Evolutionary conservation across 192 early-diverging fungal genomes (phyloP), one percentile per base, ranked within the genome.

Genomic region (Entomortierella beljakovae): DNA sequence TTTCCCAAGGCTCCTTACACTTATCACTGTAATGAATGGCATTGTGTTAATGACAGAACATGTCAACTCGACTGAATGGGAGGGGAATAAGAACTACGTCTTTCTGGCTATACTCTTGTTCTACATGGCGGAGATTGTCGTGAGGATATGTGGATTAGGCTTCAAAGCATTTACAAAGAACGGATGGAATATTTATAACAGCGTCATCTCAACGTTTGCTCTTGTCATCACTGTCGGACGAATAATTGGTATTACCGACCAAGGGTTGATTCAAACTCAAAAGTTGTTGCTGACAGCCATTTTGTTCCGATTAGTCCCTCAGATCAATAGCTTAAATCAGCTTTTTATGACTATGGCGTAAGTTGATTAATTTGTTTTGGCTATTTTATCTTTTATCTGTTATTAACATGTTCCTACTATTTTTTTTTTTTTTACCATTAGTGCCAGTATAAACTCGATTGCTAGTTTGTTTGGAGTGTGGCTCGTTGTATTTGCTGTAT

Each of bases 181-280:
- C 57, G 52, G 61, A 18, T 89, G 88, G 88, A 87, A 89, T 55
- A 46, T 86, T 23, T 95, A 92, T 68, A 93, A 94, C 82, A 38
- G 92, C 2, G 80, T 89, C 9, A 87, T 90, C 75, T 74, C 92
- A 87, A 66, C 88, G 83, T 82, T 61, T 57, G 57, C 61, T 55
- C 32, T 79, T 22, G 6, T 79, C 3, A 61, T 79, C 73, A 42
- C 74, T 43, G 8, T 79, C 71, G 37, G 50, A 53, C 31, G 72
- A 26, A 42, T 86, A 29, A 52, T 42, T 26, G 68, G 59, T 20
- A 10, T 42, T 20, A 6, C n/a, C 4, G 57, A 67, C n/a, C 65
- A 65, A 15, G 55, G 62, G 6, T 69, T 84, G 52, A 64, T 86
- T 6, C 83, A 89, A 61, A 62, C 71, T 1, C 88, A 89, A 75